Evolutionary conservation across 2,329 filamentous ascomycete species (phyloP), one percentile per base, ranked within the genome.

Genomic region (Ophiostoma sp.): DNA sequence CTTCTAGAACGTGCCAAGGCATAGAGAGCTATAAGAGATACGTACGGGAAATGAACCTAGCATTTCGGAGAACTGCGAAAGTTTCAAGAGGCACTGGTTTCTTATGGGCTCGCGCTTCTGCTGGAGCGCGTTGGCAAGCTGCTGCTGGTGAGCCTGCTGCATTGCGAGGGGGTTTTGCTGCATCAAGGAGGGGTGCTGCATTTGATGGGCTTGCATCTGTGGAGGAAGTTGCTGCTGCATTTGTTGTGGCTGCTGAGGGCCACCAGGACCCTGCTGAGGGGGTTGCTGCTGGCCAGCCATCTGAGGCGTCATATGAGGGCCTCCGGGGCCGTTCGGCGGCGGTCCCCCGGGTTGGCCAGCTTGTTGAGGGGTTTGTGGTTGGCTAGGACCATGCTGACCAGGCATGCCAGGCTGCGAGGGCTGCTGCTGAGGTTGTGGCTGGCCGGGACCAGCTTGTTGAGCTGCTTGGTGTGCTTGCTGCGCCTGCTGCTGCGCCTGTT

Each of bases 31-130:
- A 8, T 18, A 5, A 3, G 16, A 4, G n/a, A 52, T n/a, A 49
- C 49, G 49, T 18, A 52, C 49, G 1, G 60, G 38, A 9, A 83
- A 89, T 44, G 80, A 82, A 71, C 85, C 87, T 9, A 90, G 76
- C 70, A 85, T 81, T 77, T 89, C 87, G 78, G 85, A 79, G 75
- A 89, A 89, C 71, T 85, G 84, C 78, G 86, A 82, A 60, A 89
- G 76, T 74, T 83, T 86, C 68, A 89, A 76, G 52, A 88, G 73
- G 71, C 84, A 88, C 68, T 85, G 81, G 3, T 84, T 81, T 74
- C 85, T 87, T 76, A 85, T 80, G 55, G 78, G 78, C 64, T 81
- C 82, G 66, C 80, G 80, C 71, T 81, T 81, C 72, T 84, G 82
- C 69, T 82, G 78, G 67, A 80, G 75, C 9, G 52, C 79, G 76